Evolutionary conservation across 2,329 filamentous ascomycete genomes (phyloP), one percentile per base, ranked within the genome.

Genomic region (Xylariomycetidae sp.): DNA sequence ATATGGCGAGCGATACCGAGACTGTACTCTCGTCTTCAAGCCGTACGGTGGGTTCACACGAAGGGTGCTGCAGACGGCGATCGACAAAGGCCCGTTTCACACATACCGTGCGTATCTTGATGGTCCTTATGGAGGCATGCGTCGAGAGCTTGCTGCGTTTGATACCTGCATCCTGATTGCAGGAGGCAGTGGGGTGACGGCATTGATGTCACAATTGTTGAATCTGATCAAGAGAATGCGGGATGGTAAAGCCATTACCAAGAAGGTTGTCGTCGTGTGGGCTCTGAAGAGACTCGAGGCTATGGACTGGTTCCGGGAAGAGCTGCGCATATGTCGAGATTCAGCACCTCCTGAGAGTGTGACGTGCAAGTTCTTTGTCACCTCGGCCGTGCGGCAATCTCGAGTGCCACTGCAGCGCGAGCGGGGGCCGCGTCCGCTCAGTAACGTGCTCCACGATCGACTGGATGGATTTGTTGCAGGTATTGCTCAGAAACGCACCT

Each of bases 261-360:
- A 85, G 57, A 86, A 83, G 44, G 83, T 97, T 5, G 83, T 92
- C 12, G 86, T 97, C 1, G 77, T 97, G n/a, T 97, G 90, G 90
- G 81, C 89, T 5, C 69, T 96, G 46, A 94, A 92, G 62, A 79
- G 85, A 36, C 80, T 92, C 11, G 90, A 96, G 59, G 87, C 88
- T 1, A 88, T 97, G 80, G 88, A 96, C 56, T 97, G 90, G 90
- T 97, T 96, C 70, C 85, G 87, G 45, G 89, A 96, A 62, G 90
- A 96, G 59, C 70, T 96, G 38, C 78, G 88, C 30, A 94, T 96
- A 50, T 95, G 90, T 62, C 78, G 88, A 49, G 87, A 96, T 59
- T 83, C 80, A 31, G 89, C 90, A 8, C 90, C 90, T 2, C 85
- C 86, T 1, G 87, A 92, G 54, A 84, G 85, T 18, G 85, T 96